Evolutionary conservation across 1,284 basidiomycete species (phyloP).

Genomic region (Marasmius sp.): DNA sequence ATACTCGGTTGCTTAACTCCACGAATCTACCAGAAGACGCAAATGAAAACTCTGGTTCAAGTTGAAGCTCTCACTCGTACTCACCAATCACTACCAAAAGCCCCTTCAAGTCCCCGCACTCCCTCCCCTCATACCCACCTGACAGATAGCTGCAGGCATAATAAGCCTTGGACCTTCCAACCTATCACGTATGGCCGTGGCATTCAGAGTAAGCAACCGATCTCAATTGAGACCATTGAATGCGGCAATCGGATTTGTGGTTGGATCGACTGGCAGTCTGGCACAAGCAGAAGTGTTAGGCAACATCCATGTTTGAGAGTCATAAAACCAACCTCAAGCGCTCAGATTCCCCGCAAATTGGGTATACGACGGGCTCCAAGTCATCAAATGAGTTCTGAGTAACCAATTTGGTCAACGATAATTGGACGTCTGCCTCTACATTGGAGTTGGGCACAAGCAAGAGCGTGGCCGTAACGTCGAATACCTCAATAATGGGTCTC

Average conservation of each 20-base stretch:
- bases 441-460: not conserved
- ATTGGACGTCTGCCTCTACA: not conserved
- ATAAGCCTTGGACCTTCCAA: conserved; percentile 42
- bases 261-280: not conserved
- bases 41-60: not conserved
- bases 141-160: conserved; percentile 50
- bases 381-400: not conserved
- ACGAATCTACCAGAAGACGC: conserved; percentile 28
- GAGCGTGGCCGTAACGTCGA: conserved; percentile 1
- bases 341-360: not conserved
- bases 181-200: conserved; percentile 15
- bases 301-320: not conserved
- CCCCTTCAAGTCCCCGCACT: conserved; percentile 32
- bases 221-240: conserved; percentile 32
- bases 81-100: conserved; percentile 31
- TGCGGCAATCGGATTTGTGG: conserved; percentile 9
- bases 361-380: not conserved
- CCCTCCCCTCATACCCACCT: conserved; percentile 37
- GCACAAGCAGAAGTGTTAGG: not conserved
- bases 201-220: conserved; percentile 8
- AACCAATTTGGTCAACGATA: not conserved
- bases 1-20: conserved; percentile 38
- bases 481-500: conserved; percentile 5
- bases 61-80: not conserved
- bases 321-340: not conserved